Base-by-base conservation (phyloP, 768 basidiomycete species). In the Cystobasidium tubakii region DNA sequence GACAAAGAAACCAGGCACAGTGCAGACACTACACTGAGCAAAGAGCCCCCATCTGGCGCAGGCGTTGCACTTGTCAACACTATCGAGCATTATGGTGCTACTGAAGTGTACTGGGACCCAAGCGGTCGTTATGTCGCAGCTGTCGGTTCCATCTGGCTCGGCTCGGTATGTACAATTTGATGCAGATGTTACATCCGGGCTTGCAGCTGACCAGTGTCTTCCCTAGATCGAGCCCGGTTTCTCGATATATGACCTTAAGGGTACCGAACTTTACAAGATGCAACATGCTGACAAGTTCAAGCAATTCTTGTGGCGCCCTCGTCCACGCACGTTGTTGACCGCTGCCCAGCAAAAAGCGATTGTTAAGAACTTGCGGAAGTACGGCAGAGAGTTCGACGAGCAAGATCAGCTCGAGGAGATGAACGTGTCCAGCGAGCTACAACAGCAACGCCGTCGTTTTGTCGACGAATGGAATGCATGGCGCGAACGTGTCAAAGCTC, bases 391-490 rank as follows among this genome's bases (percentile, higher is more conserved):
- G 39, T 99, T 98, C 81, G 96, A 99, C 67, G 95, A 98, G 82
- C 92, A 96, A 79, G 96, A 98, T 81, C 92, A 92, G 29, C 88
- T 90, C 23, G 93, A 97, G 81, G 93, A 95, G 83, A 92, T 89
- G 81, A 90, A 89, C 78, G 91, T 94, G 77, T 93, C 89, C 76
- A 92, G 93, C 3, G 96, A 98, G 82, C 86, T 96, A 29, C 86
- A 94, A 77, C 91, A 92, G 21, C 88, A 88, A 76, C 86, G 96
- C 74, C 90, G 91, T 81, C 86, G 96, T 60, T 85, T 97, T 66
- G 89, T 98, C 77, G 91, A 96, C 79, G 96, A 99, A 83, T 99
- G 96, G 96, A 96, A 99, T 82, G 91, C 95, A 53, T 98, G 96
- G 96, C 87, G 95, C 65, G 78, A 84, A 27, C 85, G 87, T 76